Conservation (phyloP, 2,329 filamentous ascomycete species). For the Saccharata proteae region DNA sequence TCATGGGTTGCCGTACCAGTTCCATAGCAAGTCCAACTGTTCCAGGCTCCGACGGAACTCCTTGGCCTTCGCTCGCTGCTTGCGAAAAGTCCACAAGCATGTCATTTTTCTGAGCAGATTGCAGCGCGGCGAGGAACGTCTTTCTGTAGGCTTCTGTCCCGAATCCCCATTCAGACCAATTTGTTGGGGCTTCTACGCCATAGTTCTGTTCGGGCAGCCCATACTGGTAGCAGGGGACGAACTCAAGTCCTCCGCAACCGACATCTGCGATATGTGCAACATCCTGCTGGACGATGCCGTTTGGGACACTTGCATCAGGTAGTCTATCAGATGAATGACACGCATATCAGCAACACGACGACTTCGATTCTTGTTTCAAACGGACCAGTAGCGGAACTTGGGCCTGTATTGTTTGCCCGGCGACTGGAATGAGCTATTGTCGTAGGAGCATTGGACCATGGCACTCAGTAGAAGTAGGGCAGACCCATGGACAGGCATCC, state of each 20-base stretch:
- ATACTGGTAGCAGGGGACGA: slow-evolving; percentile 14
- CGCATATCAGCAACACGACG: neutral
- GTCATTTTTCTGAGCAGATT: slow-evolving; percentile 23
- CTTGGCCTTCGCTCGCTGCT: slow-evolving; percentile 37
- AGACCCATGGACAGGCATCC: neutral
- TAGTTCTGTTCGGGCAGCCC: slow-evolving; percentile 9
- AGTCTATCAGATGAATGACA: slow-evolving; percentile 9
- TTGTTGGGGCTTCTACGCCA: slow-evolving; percentile 12
- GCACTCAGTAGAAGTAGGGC: too few relatives aligned
- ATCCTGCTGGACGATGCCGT: slow-evolving; percentile 9
- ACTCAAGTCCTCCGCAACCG: slow-evolving; percentile 14
- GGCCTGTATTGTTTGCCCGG: slow-evolving; percentile 10
- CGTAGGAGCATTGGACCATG: too few relatives aligned
- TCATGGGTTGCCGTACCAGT: slow-evolving; percentile 8
- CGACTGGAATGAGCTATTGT: slow-evolving; percentile 6
- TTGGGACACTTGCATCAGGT: slow-evolving; percentile 13
- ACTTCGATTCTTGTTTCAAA: too few relatives aligned
- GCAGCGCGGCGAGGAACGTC: slow-evolving; percentile 16
- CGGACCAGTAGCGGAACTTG: slow-evolving; percentile 15
- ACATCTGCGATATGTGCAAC: slow-evolving; percentile 7
- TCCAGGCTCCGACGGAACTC: slow-evolving; percentile 26
- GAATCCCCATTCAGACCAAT: slow-evolving; percentile 30
- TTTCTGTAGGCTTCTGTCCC: slow-evolving; percentile 23
- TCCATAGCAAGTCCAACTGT: slow-evolving; percentile 12
- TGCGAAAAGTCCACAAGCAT: slow-evolving; percentile 35